Evolutionary conservation across 2,329 filamentous ascomycete species (phyloP), one percentile per base, ranked within the genome.

Genomic region (Arthrobotrys iridis): DNA sequence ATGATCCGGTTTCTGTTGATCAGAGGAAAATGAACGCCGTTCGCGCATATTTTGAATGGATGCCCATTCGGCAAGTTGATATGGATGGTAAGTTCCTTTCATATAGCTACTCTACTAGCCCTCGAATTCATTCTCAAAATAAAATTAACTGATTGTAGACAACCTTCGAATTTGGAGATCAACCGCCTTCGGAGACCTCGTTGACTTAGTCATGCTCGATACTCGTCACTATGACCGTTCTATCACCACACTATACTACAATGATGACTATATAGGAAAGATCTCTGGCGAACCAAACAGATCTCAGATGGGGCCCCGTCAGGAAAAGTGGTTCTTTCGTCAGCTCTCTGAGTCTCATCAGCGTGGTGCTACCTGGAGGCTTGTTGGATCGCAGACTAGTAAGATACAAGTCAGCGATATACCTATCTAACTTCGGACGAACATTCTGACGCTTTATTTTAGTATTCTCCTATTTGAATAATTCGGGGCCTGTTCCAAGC

Each of bases 251-350:
- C 72, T 85, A 71, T 86, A 84, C 77, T 87, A 86, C 85, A 91
- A 91, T 79, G 85, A 85, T 0, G 83, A 87, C 40, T 91, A 91
- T 79, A 83, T 90, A 46, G 83, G 87, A 71, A 78, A 83, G 1
- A 89, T 92, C 71, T 87, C 85, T 15, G 86, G 92, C 77, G 89
- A 93, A 66, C 87, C 89, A 1, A 86, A 88, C 4, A 87, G 91
- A 2, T 87, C 86, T 0, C 82, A 93, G 77, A 93, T 93, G 90
- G 91, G 91, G 1, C 83, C 85, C 0, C 86, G 87, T 10, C 91
- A 93, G 80, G 91, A 93, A 81, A 86, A 87, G 78, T 93, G 91
- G 91, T 90, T 92, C 82, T 91, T 90, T 80, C 84, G 85, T 52
- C 82, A 85, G 43, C 82, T 91, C 2, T 84, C 84, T 3, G 81